phyloP scores from a whole-genome alignment of 306 rosid species.

The Glycine latifolia region DNA sequence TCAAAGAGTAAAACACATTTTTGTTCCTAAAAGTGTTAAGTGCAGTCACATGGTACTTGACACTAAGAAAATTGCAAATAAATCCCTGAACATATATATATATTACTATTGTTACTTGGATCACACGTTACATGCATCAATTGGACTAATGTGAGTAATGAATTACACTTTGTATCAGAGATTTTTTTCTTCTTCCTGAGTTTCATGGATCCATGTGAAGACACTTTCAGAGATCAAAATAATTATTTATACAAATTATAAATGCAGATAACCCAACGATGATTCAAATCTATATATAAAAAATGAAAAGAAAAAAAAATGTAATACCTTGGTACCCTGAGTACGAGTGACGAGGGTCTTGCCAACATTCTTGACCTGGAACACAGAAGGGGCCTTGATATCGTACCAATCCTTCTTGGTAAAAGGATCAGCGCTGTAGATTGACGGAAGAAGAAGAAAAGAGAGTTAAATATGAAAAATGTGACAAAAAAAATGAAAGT shows the following conservation, averaged over 20 bases:
- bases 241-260: too few relatives aligned
- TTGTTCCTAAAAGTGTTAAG: background rate
- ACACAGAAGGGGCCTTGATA: constrained; percentile 84
- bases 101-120: background rate
- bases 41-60: too few relatives aligned
- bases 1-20: background rate
- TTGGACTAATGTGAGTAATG: background rate
- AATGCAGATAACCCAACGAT: background rate
- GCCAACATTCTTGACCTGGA: constrained; percentile 74
- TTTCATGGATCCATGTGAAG: too few relatives aligned
- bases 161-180: background rate
- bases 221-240: too few relatives aligned
- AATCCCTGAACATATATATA: background rate
- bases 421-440: constrained; percentile 83
- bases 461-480: background rate
- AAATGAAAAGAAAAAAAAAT: background rate
- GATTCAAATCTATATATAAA: background rate
- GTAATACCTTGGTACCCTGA: constrained; percentile 89
- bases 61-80: background rate
- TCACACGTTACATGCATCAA: background rate
- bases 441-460: background rate
- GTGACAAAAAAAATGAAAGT: background rate
- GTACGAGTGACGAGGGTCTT: constrained; percentile 92
- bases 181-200: too few relatives aligned
- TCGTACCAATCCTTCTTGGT: constrained; percentile 98